phyloP scores from a whole-genome alignment of 495 filamentous ascomycete species.

The Neurospora sp. region DNA sequence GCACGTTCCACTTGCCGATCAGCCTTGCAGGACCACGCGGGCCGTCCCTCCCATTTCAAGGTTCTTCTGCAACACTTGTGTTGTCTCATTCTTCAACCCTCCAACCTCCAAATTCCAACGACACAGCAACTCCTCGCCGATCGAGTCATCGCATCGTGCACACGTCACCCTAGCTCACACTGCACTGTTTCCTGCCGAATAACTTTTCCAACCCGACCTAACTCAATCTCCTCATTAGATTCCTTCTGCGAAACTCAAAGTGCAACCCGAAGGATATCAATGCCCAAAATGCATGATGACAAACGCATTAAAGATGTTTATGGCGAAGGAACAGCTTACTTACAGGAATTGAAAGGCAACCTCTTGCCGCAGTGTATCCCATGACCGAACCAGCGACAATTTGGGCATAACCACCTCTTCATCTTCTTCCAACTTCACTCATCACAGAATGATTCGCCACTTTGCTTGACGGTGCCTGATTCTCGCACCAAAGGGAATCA shows the following conservation, averaged over 20 bases:
- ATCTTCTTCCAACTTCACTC: not conserved
- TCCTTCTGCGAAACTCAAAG: not conserved
- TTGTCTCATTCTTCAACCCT: not conserved
- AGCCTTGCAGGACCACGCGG: not conserved
- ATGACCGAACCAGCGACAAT: not conserved
- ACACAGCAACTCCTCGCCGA: not conserved
- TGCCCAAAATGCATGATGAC: not conserved
- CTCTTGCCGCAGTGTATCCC: not conserved
- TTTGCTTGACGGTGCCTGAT: conserved; percentile 20
- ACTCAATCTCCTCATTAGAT: not conserved
- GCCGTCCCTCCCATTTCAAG: not conserved
- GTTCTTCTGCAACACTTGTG: not conserved
- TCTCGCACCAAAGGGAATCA: conserved; percentile 21
- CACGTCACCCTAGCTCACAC: not conserved
- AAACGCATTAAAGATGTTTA: not conserved
- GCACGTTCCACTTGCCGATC: not conserved
- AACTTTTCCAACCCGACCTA: not conserved
- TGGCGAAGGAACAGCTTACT: not conserved
- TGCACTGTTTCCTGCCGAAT: not conserved
- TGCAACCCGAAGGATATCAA: not conserved
- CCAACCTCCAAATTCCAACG: not conserved
- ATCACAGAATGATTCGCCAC: conserved; percentile 23
- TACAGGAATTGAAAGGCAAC: not conserved
- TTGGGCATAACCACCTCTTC: not conserved
- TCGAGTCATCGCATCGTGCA: not conserved